Conservation (phyloP, 169 alveolate genomes). For the Plasmodium malariae region DNA sequence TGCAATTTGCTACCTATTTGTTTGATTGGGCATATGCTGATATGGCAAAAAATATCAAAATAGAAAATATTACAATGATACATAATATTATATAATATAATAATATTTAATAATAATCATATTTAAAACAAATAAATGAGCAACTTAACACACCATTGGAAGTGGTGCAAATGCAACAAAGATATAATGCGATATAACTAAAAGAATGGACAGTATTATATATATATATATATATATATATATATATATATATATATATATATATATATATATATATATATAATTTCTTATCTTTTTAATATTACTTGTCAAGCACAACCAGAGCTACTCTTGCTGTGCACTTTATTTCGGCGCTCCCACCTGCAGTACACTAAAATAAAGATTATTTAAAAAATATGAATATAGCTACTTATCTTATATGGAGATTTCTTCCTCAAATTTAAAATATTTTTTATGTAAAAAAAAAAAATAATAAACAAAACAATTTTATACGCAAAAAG, state of each 20-base stretch:
- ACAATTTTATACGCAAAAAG: neutral
- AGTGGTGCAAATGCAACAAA: neutral
- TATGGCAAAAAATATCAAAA: neutral
- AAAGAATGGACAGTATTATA: neutral
- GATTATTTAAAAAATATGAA: neutral
- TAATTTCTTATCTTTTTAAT: neutral
- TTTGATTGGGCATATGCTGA: slow-evolving; percentile 68
- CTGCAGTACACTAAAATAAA: slow-evolving; percentile 57
- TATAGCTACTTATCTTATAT: neutral
- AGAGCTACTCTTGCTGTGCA: slow-evolving; percentile 74
- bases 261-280: neutral
- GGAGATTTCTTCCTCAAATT: neutral
- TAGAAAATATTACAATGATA: neutral
- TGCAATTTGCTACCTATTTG: slow-evolving; percentile 27
- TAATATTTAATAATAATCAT: no score
- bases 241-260: neutral
- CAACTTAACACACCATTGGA: no score
- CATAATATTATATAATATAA: neutral
- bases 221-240: neutral
- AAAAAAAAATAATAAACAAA: neutral
- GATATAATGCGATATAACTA: neutral
- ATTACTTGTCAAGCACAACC: slow-evolving; percentile 70
- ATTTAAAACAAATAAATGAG: no score
- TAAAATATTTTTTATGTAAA: neutral
- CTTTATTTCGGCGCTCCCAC: slow-evolving; percentile 76